Evolutionary conservation across 768 basidiomycete species (phyloP).

Genomic region (Rhodotorula kratochvilovae): DNA sequence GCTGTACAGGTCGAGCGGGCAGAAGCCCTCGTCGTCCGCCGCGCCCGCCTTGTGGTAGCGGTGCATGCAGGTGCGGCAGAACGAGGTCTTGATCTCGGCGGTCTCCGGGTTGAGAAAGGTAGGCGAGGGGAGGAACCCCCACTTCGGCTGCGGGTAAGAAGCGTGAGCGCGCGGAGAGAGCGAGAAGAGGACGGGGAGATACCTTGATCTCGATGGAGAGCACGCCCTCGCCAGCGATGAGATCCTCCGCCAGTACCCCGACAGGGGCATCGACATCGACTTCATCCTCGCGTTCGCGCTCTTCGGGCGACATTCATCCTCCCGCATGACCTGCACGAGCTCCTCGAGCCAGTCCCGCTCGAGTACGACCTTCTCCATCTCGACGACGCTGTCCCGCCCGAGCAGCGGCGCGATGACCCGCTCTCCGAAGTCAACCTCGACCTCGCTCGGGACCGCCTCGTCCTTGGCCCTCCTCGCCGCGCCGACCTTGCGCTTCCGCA

Average conservation of each 20-base stretch:
- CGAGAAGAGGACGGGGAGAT: slow-evolving; percentile 5
- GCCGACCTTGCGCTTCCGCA: slow-evolving; percentile 58
- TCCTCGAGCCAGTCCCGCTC: slow-evolving; percentile 59
- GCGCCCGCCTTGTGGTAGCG: slow-evolving; percentile 52
- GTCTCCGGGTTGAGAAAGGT: slow-evolving; percentile 61
- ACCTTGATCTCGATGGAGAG: slow-evolving; percentile 91
- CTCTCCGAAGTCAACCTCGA: slow-evolving; percentile 58
- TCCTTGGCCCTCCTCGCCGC: slow-evolving; percentile 46
- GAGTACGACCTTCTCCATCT: slow-evolving; percentile 13
- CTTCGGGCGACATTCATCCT: slow-evolving; percentile 56
- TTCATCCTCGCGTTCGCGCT: slow-evolving; percentile 56
- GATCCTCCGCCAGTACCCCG: slow-evolving; percentile 73
- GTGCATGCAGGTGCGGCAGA: slow-evolving; percentile 92
- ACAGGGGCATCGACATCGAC: slow-evolving; percentile 59
- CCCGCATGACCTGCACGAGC: slow-evolving; percentile 53
- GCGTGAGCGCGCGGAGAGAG: neutral
- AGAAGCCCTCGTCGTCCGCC: slow-evolving; percentile 53
- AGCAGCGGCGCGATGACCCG: slow-evolving; percentile 64
- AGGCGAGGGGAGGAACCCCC: slow-evolving; percentile 78
- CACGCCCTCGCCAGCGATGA: slow-evolving; percentile 57
- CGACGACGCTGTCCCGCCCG: slow-evolving; percentile 59
- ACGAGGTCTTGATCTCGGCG: slow-evolving; percentile 59
- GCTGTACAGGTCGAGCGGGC: slow-evolving; percentile 88
- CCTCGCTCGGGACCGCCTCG: slow-evolving; percentile 48
- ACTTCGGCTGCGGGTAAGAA: slow-evolving; percentile 70